Base-by-base conservation (phyloP, 2,329 filamentous ascomycete species). In the Alternaria longipes region DNA sequence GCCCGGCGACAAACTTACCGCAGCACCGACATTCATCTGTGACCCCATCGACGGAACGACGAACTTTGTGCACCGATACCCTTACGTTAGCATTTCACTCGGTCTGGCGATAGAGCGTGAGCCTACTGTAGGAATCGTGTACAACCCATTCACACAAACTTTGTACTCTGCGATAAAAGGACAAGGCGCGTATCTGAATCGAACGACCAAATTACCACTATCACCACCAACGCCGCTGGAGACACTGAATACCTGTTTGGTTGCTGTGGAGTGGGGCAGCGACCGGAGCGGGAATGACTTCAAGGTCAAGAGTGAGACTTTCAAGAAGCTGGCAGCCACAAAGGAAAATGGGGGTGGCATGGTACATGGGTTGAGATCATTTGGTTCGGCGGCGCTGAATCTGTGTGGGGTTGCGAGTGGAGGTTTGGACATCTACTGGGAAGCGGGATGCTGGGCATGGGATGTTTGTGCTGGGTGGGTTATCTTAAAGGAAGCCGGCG, bases 391-490 rank as follows among this genome's bases (percentile, higher is more conserved):
- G 8, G 91, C 91, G 41, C 81, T 94, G 70, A 94, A 94, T 76
- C 78, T 94, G 18, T 92, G 90, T 59, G 85, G 84, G 40, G 89
- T 92, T 4, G 91, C 91, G 3, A 86, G 87, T 9, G 91, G 91
- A 0, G 85, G 88, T 75, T 69, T 92, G 26, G 91, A 94, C 75
- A 71, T 87, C 22, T 94, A 92, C 76, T 94, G 91, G 91, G 91
- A 94, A 80, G 91, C 90, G 38, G 91, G 92, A 0, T 93, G 90
- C 78, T 94, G 91, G 86, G 90, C 91, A 2, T 94, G 91, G 91
- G 91, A 94, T 76, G 91, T 94, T 3, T 92, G 90, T 73, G 92
- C 92, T 5, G 91, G 89, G 0, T 94, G 91, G 91, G 88, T 89
- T 59, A 89, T 94, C 62, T 80, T 94, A 26, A 81, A 82, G 30